These are phyloP conservation scores for Lentithecium fluviatile DNA, from an alignment of 495 filamentous ascomycete genomes.

Conservation along the genomic window DNA sequence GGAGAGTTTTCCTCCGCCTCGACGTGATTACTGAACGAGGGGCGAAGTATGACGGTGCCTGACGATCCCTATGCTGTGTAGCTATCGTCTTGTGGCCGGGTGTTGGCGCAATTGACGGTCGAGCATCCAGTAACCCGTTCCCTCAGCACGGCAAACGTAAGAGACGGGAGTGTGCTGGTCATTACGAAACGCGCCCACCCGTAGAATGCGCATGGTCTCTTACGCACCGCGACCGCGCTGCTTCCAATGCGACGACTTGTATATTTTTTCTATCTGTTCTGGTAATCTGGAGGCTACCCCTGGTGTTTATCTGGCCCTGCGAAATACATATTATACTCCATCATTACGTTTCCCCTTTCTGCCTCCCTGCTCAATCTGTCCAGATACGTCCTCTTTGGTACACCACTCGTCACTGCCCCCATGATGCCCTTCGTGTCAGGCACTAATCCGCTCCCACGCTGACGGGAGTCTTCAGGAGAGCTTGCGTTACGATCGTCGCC, in stretches of 20 bases:
- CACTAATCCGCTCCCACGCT: too few species aligned
- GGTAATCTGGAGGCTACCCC: slow-evolving; percentile 23
- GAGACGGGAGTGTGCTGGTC: slow-evolving; percentile 23
- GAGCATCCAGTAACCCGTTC: slow-evolving; percentile 16
- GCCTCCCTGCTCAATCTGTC: background rate
- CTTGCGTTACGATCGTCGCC: too few species aligned
- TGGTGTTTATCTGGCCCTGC: slow-evolving; percentile 23
- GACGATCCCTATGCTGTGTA: background rate
- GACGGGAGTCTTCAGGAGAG: too few species aligned
- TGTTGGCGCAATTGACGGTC: background rate
- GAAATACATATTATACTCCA: slow-evolving; percentile 8
- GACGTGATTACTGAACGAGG: background rate
- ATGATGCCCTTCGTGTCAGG: too few species aligned
- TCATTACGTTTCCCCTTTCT: background rate
- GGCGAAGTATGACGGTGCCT: too few species aligned
- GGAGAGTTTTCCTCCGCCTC: background rate
- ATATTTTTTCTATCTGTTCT: slow-evolving; percentile 17
- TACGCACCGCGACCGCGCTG: background rate
- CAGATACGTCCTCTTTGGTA: too few species aligned
- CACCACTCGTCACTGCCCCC: too few species aligned
- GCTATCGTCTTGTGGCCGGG: background rate
- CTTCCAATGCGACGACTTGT: slow-evolving; percentile 14
- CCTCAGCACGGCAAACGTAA: slow-evolving; percentile 17
- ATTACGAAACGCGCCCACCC: background rate
- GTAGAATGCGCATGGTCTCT: slow-evolving; percentile 10